Percentiles rank a stretch among this genome's conserved stretches.
Evolutionary conservation across 163 green algal genomes (phyloP).

Genomic region (Prototheca wickerhamii): DNA sequence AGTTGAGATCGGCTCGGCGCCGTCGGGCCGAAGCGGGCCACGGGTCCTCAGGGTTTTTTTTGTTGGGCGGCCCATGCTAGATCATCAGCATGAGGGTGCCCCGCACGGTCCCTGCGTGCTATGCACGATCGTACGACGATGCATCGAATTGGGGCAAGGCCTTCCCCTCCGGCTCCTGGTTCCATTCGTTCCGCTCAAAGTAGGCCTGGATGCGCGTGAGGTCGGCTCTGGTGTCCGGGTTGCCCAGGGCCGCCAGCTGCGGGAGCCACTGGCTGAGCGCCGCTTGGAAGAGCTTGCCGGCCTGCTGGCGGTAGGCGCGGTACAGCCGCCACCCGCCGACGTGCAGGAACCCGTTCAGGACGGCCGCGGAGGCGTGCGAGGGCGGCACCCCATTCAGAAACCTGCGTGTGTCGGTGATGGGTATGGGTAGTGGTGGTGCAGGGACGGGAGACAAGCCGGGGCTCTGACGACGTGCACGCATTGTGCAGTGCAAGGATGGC

Average conservation of each 20-base stretch:
- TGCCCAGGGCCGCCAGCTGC: slow-evolving; percentile 24
- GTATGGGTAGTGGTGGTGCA: not conserved
- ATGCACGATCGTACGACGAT: slow-evolving; percentile 38
- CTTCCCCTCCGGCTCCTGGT: slow-evolving; percentile 48
- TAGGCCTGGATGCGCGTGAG: slow-evolving; percentile 44
- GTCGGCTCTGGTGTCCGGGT: slow-evolving; percentile 42
- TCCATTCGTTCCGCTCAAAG: slow-evolving; percentile 32
- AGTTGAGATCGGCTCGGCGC: too few relatives aligned
- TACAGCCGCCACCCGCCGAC: slow-evolving; percentile 55
- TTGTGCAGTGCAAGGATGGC: too few relatives aligned
- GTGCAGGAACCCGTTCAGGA: slow-evolving; percentile 62
- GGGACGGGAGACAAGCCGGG: too few relatives aligned
- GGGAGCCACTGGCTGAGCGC: slow-evolving; percentile 36
- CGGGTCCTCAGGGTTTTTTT: too few relatives aligned
- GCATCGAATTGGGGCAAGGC: slow-evolving; percentile 56
- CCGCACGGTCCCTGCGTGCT: not conserved
- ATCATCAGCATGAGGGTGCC: not conserved
- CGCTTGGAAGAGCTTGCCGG: slow-evolving; percentile 62
- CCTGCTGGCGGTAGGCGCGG: slow-evolving; percentile 50
- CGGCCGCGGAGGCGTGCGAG: slow-evolving; percentile 49
- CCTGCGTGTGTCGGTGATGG: slow-evolving; percentile 2
- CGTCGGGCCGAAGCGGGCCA: too few relatives aligned
- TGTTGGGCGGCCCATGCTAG: too few relatives aligned
- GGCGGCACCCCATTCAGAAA: slow-evolving; percentile 68
- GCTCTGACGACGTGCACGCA: too few relatives aligned